These are phyloP conservation scores for Ophiocordyceps sinensis DNA, from an alignment of 2,329 filamentous ascomycete genomes.

Conservation along the genomic window DNA sequence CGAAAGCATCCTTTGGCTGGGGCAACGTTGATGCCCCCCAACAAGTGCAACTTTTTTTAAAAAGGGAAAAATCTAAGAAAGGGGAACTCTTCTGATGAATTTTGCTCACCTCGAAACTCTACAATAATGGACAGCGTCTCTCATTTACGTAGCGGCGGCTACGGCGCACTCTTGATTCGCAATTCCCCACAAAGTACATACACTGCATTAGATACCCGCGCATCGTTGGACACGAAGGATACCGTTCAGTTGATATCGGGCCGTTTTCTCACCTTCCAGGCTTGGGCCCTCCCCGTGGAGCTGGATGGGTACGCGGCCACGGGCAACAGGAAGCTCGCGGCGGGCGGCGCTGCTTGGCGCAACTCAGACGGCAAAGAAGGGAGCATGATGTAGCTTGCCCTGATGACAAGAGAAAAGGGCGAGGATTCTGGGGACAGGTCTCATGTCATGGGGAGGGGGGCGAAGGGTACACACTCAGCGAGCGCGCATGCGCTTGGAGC, in stretches of 20 bases:
- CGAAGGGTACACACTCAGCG: too few relatives aligned
- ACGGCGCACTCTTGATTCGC: neutral
- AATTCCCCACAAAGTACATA: conserved; percentile 4
- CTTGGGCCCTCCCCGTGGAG: too few relatives aligned
- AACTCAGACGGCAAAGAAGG: too few relatives aligned
- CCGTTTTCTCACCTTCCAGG: too few relatives aligned
- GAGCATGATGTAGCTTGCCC: too few relatives aligned
- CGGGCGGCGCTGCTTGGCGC: too few relatives aligned
- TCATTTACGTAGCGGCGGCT: neutral
- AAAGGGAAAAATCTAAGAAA: conserved; percentile 4
- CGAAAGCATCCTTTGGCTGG: neutral
- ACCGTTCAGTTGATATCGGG: neutral
- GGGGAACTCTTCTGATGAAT: neutral
- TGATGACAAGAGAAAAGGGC: too few relatives aligned
- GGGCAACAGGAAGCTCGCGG: too few relatives aligned
- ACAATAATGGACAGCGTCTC: neutral
- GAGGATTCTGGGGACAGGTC: too few relatives aligned
- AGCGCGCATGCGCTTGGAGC: too few relatives aligned
- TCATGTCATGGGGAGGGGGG: too few relatives aligned
- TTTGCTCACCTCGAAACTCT: neutral
- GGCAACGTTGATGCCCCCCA: neutral
- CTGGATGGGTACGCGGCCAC: too few relatives aligned
- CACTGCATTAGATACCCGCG: conserved; percentile 10
- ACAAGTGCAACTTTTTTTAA: neutral
- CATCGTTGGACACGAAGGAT: neutral